Conservation (phyloP, 345 rosid species). For the Heritiera littoralis region DNA sequence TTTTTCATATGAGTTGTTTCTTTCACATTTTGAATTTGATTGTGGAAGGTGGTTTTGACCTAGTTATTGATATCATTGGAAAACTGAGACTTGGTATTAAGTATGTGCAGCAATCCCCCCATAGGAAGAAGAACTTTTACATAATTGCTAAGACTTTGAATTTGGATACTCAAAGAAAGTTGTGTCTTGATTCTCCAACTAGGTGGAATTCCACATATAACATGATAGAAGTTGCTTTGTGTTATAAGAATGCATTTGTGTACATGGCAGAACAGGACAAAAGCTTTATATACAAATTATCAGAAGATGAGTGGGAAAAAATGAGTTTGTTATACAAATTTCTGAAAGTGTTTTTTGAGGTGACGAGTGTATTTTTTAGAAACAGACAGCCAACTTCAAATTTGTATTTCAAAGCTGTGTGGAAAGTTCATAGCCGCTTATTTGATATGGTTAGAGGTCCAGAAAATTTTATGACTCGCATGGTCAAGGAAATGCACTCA, state of each 20-base stretch:
- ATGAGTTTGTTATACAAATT: conserved; percentile 25
- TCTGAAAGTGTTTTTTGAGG: conserved; percentile 29
- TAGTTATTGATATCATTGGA: conserved; percentile 20
- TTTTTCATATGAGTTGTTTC: conserved; percentile 27
- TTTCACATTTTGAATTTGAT: conserved; percentile 25
- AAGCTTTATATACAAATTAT: conserved; percentile 23
- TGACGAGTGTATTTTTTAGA: conserved; percentile 20
- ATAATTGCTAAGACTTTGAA: conserved; percentile 29
- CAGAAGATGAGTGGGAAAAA: conserved; percentile 34
- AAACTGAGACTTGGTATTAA: conserved; percentile 27
- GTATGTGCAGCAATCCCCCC: conserved; percentile 32
- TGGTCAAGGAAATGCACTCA: conserved; percentile 28
- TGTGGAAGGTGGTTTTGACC: conserved; percentile 31
- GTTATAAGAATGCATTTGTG: conserved; percentile 28
- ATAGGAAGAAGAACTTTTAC: conserved; percentile 26
- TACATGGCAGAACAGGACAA: conserved; percentile 28
- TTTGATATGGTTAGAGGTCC: conserved; percentile 25
- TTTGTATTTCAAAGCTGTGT: conserved; percentile 29
- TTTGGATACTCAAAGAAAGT: conserved; percentile 24
- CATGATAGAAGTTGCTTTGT: conserved; percentile 32
- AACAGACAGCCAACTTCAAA: conserved; percentile 29
- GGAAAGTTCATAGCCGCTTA: conserved; percentile 27
- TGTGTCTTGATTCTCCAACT: conserved; percentile 29
- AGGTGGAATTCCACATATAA: conserved; percentile 30
- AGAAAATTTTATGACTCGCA: conserved; percentile 27